Conservation (phyloP, 2,329 filamentous ascomycete genomes). For the Penicillium nordicum region DNA sequence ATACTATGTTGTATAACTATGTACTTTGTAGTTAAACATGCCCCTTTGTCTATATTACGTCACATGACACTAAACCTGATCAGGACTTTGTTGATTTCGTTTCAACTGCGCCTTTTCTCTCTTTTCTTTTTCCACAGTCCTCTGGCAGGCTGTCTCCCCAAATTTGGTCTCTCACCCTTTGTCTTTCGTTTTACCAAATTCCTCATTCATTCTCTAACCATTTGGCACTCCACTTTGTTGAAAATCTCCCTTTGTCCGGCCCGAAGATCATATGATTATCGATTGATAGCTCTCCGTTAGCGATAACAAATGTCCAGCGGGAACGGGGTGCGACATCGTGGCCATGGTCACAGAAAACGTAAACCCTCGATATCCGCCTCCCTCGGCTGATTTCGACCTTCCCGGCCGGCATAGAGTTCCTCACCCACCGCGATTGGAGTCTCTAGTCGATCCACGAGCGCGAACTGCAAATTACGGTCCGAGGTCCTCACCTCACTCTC, state of each 20-base stretch:
- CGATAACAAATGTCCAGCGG: conserved; percentile 42
- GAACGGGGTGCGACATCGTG: conserved; percentile 37
- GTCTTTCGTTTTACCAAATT: conserved; percentile 9
- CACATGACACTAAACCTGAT: conserved; percentile 15
- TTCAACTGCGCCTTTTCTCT: conserved; percentile 11
- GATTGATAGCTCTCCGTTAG: conserved; percentile 11
- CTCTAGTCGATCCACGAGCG: conserved; percentile 29
- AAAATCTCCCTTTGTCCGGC: background rate
- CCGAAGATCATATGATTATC: background rate
- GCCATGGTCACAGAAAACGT: conserved; percentile 46
- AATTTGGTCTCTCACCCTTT: conserved; percentile 12
- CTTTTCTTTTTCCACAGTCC: conserved; percentile 10
- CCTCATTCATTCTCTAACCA: background rate
- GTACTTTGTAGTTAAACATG: background rate
- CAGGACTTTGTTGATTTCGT: conserved; percentile 16
- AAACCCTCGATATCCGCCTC: conserved; percentile 34
- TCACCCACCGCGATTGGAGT: conserved; percentile 30
- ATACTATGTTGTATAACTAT: background rate
- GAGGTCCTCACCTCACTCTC: conserved; percentile 18
- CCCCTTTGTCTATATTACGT: conserved; percentile 12
- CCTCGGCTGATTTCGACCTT: conserved; percentile 30
- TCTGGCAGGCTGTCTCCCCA: conserved; percentile 12
- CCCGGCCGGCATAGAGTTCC: conserved; percentile 30
- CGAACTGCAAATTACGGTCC: conserved; percentile 19
- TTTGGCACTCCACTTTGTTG: background rate